A percentile compares a stretch with the other conserved stretches of the same genome.
These are phyloP conservation scores for Rehmannia glutinosa DNA, from an alignment of 257 asterid species.

Conservation along the genomic window DNA sequence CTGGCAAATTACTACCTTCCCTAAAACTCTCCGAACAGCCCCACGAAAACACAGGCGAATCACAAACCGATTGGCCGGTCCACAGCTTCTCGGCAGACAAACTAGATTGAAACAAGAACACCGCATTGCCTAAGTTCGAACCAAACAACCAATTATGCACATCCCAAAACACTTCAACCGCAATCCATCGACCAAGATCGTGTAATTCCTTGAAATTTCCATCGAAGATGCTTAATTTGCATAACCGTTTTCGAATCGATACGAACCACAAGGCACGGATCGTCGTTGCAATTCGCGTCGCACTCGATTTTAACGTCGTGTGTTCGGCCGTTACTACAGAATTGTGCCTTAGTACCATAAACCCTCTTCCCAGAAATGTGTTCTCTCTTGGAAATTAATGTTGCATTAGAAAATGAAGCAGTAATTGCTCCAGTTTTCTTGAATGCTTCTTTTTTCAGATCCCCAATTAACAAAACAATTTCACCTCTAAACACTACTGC, in stretches of 20 bases:
- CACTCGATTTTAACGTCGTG: conserved; percentile 83
- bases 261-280: conserved; percentile 57
- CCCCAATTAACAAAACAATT: conserved; percentile 71
- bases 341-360: conserved; percentile 62
- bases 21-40: conserved; percentile 40
- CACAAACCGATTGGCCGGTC: conserved; percentile 34
- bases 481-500: conserved; percentile 61
- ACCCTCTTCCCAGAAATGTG: conserved; percentile 73
- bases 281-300: conserved; percentile 39
- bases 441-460: conserved; percentile 74
- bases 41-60: conserved; percentile 49
- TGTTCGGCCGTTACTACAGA: conserved; percentile 54
- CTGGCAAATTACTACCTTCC: conserved; percentile 39
- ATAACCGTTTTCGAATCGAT: conserved; percentile 64
- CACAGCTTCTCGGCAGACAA: conserved; percentile 65
- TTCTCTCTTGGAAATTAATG: conserved; percentile 63
- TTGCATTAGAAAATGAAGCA: conserved; percentile 36
- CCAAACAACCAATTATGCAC: conserved; percentile 87
- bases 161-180: conserved; percentile 86
- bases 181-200: conserved; percentile 72
- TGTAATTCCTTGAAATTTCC: conserved; percentile 82
- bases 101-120: conserved; percentile 72
- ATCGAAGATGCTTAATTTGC: conserved; percentile 66
- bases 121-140: conserved; percentile 56
- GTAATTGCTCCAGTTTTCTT: conserved; percentile 54